These are phyloP conservation scores for Naganishia friedmannii DNA, from an alignment of 768 basidiomycete genomes.

Conservation along the genomic window DNA sequence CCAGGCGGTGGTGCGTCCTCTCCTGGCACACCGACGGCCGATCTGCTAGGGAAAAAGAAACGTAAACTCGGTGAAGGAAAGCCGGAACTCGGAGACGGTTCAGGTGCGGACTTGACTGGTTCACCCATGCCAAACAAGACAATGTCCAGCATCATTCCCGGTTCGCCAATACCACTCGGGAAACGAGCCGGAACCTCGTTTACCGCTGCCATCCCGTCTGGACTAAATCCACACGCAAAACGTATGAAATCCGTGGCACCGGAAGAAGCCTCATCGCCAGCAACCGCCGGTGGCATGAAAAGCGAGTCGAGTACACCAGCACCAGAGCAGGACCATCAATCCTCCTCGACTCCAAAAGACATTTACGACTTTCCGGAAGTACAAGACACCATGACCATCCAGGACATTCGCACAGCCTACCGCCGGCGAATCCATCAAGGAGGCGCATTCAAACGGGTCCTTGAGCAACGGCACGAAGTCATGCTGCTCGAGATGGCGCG, in stretches of 20 bases:
- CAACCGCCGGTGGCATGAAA: not conserved
- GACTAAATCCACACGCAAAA: conserved; percentile 20
- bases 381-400: not conserved
- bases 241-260: conserved; percentile 14
- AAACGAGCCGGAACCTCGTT: not conserved
- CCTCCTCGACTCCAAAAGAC: not conserved
- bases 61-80: conserved; percentile 13
- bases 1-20: not conserved
- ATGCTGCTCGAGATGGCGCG: conserved; percentile 8
- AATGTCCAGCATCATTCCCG: not conserved
- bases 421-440: conserved; percentile 3
- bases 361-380: conserved; percentile 8
- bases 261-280: conserved; percentile 4
- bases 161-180: conserved; percentile 3
- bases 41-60: conserved; percentile 10
- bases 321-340: not conserved
- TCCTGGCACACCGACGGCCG: conserved; percentile 6
- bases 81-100: not conserved
- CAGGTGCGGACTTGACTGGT: not conserved
- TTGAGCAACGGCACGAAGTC: conserved; percentile 6
- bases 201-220: not conserved
- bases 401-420: conserved; percentile 9
- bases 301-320: conserved; percentile 4
- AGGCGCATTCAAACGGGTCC: conserved; percentile 2
- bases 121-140: not conserved